Base-by-base conservation (phyloP, 2,329 filamentous ascomycete species). In the Stachybotrys chlorohalonatus region DNA sequence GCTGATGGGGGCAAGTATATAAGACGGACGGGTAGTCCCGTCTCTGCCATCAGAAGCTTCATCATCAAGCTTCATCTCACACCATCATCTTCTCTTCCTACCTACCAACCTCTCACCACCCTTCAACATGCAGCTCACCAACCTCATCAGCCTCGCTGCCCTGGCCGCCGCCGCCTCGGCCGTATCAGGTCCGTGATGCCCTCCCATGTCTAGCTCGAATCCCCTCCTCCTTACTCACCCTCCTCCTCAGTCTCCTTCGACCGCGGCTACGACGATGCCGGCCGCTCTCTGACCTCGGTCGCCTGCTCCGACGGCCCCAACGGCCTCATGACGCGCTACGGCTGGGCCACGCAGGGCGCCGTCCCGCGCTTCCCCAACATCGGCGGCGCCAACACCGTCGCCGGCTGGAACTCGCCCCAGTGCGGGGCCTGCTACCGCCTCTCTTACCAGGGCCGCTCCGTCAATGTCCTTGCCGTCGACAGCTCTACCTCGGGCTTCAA, bases 241-340 rank as follows among this genome's bases (percentile, higher is more conserved):
- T 50, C n/a, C 31, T 45, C 15, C 36, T 7, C 64, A 68, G 86
- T 91, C 64, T 86, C 85, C 59, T 93, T 85, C 70, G 88, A 92
- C 72, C 71, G 73, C 17, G 83, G 79, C 65, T 94, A 89, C 73
- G 88, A 92, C 65, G 73, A 85, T 58, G 67, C 67, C 49, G 60
- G 60, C 56, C 79, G 83, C 55, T 75, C 80, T 49, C 68, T 92
- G 54, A 75, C 70, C 39, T 68, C 64, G 6, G 77, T 90, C 49
- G 68, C 84, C 57, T 90, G 86, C 79, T 86, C 82, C 36, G 82
- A 89, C 64, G 86, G 86, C 54, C 50, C 58, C 57, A 85, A 89
- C 70, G 86, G 86, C 55, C 77, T 90, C 58, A 81, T 81, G 58
- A 83, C 79, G 62, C 78, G 75, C 63, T 82, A 81, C 71, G 75